Percentiles rank a stretch among this genome's conserved stretches.
Evolutionary conservation across 495 filamentous ascomycete species (phyloP).

Genomic region (Xylaria cubensis): DNA sequence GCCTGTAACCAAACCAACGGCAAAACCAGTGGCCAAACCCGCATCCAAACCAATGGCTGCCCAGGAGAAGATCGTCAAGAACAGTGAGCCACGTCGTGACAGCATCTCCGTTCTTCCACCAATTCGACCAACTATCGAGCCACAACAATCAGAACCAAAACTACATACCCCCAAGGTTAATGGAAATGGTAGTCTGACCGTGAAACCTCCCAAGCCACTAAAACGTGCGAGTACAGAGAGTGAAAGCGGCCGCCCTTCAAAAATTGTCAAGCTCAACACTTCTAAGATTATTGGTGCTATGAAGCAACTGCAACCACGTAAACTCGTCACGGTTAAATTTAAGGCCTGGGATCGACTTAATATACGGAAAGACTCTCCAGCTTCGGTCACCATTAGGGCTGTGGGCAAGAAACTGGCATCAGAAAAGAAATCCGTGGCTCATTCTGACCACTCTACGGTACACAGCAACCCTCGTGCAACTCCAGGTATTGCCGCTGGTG

Average conservation of each 20-base stretch:
- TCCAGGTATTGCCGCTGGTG: background rate
- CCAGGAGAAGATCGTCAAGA: slow-evolving; percentile 34
- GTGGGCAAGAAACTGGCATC: slow-evolving; percentile 19
- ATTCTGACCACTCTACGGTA: background rate
- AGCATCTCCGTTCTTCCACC: slow-evolving; percentile 37
- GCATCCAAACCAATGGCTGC: slow-evolving; percentile 12
- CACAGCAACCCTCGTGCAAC: slow-evolving; percentile 7
- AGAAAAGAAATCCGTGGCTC: slow-evolving; percentile 13
- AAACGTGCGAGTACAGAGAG: slow-evolving; percentile 39
- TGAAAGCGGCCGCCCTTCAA: slow-evolving; percentile 44
- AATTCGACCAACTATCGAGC: slow-evolving; percentile 35
- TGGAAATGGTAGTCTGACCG: slow-evolving; percentile 27
- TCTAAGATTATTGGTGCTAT: slow-evolving; percentile 32
- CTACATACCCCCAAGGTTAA: slow-evolving; percentile 31
- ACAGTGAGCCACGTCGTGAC: slow-evolving; percentile 31
- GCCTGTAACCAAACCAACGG: background rate
- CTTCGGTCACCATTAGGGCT: slow-evolving; percentile 16
- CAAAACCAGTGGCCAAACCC: background rate
- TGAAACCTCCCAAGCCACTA: slow-evolving; percentile 30
- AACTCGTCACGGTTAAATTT: slow-evolving; percentile 36
- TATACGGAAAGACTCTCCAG: slow-evolving; percentile 22
- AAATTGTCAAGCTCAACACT: slow-evolving; percentile 44
- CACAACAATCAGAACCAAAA: slow-evolving; percentile 31
- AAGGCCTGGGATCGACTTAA: slow-evolving; percentile 35
- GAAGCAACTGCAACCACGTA: slow-evolving; percentile 23